A percentile compares a stretch with the other conserved stretches of the same genome.
phyloP scores from a whole-genome alignment of 345 rosid genomes.

The Citrus cavaleriei region DNA sequence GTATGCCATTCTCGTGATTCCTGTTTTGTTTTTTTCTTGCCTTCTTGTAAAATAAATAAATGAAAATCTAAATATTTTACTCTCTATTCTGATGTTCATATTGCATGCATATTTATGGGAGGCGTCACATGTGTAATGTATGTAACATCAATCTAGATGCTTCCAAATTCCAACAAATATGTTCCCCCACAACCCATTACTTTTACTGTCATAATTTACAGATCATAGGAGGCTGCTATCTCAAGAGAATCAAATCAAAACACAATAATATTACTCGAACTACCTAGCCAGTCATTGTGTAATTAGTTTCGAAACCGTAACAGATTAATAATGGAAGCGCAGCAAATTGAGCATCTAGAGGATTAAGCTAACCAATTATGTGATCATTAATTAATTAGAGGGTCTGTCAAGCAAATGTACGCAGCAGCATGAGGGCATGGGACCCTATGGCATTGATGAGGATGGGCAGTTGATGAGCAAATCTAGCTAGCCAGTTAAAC shows the following conservation, averaged over 20 bases:
- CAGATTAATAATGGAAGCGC: too few species aligned
- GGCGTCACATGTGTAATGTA: background rate
- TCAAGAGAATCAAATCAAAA: background rate
- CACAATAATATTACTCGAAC: background rate
- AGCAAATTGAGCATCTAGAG: background rate
- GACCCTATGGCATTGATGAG: constrained; percentile 27
- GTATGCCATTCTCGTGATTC: constrained; percentile 53
- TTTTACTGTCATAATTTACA: constrained; percentile 8
- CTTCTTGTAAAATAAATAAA: background rate
- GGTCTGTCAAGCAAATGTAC: background rate
- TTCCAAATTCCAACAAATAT: constrained; percentile 15
- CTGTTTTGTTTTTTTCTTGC: constrained; percentile 29
- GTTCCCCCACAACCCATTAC: constrained; percentile 8
- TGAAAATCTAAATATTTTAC: background rate
- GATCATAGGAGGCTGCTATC: background rate
- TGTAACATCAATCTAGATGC: constrained; percentile 4
- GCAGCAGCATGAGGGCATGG: background rate
- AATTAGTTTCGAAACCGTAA: background rate
- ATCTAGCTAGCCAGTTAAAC: too few species aligned
- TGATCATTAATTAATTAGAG: background rate
- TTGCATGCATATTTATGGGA: constrained; percentile 27
- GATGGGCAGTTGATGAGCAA: constrained; percentile 9
- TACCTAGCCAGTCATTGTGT: background rate
- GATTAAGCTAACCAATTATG: constrained; percentile 17
- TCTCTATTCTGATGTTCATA: constrained; percentile 12